Evolutionary conservation across 2,329 filamentous ascomycete species (phyloP), one percentile per base, ranked within the genome.

Genomic region (Zasmidium cellare): DNA sequence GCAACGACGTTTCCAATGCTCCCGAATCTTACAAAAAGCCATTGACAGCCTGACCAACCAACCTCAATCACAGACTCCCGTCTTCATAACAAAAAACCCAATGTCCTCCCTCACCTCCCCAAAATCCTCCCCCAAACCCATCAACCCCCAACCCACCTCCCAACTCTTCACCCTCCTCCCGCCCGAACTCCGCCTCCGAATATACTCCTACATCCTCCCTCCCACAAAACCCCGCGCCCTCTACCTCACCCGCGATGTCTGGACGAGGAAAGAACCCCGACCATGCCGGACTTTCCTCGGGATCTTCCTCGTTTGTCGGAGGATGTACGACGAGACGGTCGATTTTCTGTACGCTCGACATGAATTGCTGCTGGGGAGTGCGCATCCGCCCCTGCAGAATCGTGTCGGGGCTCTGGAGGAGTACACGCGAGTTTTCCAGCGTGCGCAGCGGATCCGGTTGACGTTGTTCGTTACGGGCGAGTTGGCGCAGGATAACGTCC

Each of bases 221-320:
- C 16, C 23, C 7, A 55, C 52, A 14, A 49, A 49, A 25, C n/a
- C 46, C 3, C 51, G 46, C 0, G 46, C 56, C 2, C 41, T 58
- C 1, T 55, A 58, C 46, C 41, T 58, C 25, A 24, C 53, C 6
- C 35, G 56, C 46, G 51, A 58, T 23, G 14, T 58, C 16, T 58
- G 51, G 51, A 51, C 46, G 12, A 54, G 51, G 56, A 55, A 48
- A n/a, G 11, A 20, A 22, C n/a, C 12, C 47, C 31, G 2, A 19
- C n/a, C 18, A 19, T 38, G 12, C 19, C 19, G 14, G 41, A 35
- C 24, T 38, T 51, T 51, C 18, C 24, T 51, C 41, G 19, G 31
- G 16, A 16, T 47, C 23, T 38, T 53, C 16, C 3, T 59, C 2
- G 41, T 46, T 11, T 59, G 57, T 31, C 49, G 49, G 12, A 49